Base-by-base conservation (phyloP, 257 asterid genomes). In the Solanum clarkiae region DNA sequence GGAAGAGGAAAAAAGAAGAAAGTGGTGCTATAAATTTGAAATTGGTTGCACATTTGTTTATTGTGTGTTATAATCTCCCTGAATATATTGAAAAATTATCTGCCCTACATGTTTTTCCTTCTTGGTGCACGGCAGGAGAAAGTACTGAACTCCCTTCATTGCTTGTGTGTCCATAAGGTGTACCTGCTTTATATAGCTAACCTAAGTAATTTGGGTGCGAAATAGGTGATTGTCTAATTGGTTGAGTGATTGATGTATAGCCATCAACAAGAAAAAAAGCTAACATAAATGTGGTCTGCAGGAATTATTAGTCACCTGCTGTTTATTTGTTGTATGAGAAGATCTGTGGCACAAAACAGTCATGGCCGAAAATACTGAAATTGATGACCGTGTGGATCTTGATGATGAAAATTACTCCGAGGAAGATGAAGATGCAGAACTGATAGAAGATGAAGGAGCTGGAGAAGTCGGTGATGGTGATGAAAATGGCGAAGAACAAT, bases 341-440 rank as follows among this genome's bases (percentile, higher is more conserved):
- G 89, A 87, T 85, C 89, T 86, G 88, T 74, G 71, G 49, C 80
- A 11, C 82, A 82, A 88, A 88, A n/a, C 74, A 88, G 86, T 87
- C 90, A 80, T 96, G 99, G 91, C 94, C 26, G 98, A 94, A 85
- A 93, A 92, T 88, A 90, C 92, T 87, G 98, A 96, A 88, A 88
- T 92, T 84, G 98, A 94, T 71, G 99, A 96, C 89, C 96, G 92
- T 45, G 98, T 94, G 88, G 98, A 96, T 82, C 93, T 95, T 82
- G 98, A 95, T 80, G 97, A 94, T 87, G 99, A 95, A 85, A 92
- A 93, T 89, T 95, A 92, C 88, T 85, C 91, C 3, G 97, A 93
- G 86, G 99, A 94, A 84, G 98, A 96, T 55, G 97, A 93, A 14
- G 94, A 92, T 74, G 92, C 88, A 89, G 98, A 95, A 79, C 93